These are phyloP conservation scores for Salix arbutifolia DNA, from an alignment of 345 rosid genomes.

Conservation along the genomic window DNA sequence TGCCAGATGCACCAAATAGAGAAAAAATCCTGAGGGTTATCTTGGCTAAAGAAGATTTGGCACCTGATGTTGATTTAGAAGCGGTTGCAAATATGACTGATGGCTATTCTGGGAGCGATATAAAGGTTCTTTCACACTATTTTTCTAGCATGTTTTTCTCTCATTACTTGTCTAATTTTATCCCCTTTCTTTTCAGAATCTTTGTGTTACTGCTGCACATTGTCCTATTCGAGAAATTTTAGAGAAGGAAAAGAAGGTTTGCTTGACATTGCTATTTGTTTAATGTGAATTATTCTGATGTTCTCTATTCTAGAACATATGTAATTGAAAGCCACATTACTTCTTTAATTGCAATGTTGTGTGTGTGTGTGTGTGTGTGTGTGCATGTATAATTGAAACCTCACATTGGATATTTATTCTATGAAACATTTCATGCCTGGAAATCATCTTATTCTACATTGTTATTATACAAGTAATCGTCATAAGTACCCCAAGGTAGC, in stretches of 20 bases:
- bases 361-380: not conserved
- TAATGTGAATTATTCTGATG: not conserved
- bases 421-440: not conserved
- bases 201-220: constrained; percentile 92
- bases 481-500: not conserved
- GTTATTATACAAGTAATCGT: not conserved
- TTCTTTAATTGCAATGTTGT: not conserved
- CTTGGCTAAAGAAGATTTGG: constrained; percentile 82
- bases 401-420: not conserved
- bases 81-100: constrained; percentile 86
- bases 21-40: constrained; percentile 79
- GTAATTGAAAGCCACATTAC: not conserved
- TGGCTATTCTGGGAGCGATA: constrained; percentile 97
- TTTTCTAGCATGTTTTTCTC: no score
- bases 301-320: not conserved
- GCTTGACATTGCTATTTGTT: not conserved
- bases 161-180: not conserved
- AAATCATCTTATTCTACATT: not conserved
- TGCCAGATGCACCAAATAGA: constrained; percentile 83
- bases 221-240: constrained; percentile 91
- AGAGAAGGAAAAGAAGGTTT: constrained; percentile 89
- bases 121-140: constrained; percentile 50
- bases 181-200: constrained; percentile 48
- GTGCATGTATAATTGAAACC: not conserved
- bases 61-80: constrained; percentile 65